A percentile compares a stretch with the other conserved stretches of the same genome.
Evolutionary conservation across 768 basidiomycete species (phyloP).

Genomic region (Phaffia tasmanica): DNA sequence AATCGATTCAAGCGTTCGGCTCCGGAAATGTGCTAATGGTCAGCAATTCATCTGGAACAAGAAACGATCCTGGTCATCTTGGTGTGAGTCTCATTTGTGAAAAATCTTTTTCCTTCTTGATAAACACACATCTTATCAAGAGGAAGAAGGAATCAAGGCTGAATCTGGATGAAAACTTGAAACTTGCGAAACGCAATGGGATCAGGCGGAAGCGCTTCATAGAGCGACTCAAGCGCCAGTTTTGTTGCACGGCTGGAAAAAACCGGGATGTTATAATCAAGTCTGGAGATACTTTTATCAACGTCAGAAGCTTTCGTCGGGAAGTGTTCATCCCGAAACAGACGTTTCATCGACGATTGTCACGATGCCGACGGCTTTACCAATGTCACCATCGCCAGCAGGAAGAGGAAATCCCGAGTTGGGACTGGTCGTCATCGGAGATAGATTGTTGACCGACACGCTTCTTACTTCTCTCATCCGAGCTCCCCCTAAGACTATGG

Average conservation of each 20-base stretch:
- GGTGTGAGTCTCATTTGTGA: constrained; percentile 46
- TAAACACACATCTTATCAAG: background rate
- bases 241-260: constrained; percentile 60
- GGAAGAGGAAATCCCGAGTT: constrained; percentile 15
- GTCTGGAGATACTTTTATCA: constrained; percentile 59
- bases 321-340: constrained; percentile 7
- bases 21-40: constrained; percentile 73
- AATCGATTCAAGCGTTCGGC: constrained; percentile 62
- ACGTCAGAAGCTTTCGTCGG: constrained; percentile 41
- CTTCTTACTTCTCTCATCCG: constrained; percentile 44
- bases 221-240: constrained; percentile 69
- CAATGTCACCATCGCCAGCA: constrained; percentile 19
- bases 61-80: constrained; percentile 57
- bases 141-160: too few relatives aligned
- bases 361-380: background rate
- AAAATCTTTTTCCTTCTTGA: constrained; percentile 1
- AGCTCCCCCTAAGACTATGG: background rate
- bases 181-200: too few relatives aligned
- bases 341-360: background rate
- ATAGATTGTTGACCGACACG: constrained; percentile 84
- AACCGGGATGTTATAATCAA: constrained; percentile 69
- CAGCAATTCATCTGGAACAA: constrained; percentile 83
- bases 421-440: constrained; percentile 72
- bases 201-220: constrained; percentile 74
- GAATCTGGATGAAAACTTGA: too few relatives aligned